Evolutionary conservation across 768 basidiomycete genomes (phyloP).

Genomic region (Leccinum obscurum): DNA sequence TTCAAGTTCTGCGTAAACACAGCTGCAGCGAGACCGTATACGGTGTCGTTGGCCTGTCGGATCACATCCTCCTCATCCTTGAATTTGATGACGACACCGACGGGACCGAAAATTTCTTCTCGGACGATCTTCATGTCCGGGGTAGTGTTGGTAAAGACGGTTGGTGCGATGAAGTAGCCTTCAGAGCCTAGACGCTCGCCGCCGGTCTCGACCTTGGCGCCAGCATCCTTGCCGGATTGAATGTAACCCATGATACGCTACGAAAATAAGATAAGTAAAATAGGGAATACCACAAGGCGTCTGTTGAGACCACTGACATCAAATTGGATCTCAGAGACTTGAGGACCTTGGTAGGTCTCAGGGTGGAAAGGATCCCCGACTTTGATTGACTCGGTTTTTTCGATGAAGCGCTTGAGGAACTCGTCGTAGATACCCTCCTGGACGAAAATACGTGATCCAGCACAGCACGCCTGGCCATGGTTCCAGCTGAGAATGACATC

Average conservation of each 20-base stretch:
- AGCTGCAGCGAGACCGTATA: conserved; percentile 85
- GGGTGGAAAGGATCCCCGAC: conserved; percentile 70
- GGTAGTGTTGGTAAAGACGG: conserved; percentile 67
- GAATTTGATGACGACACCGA: conserved; percentile 76
- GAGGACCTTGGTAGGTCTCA: conserved; percentile 71
- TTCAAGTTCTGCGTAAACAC: conserved; percentile 83
- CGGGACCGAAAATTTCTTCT: conserved; percentile 83
- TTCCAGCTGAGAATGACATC: conserved; percentile 51
- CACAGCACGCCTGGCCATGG: conserved; percentile 77
- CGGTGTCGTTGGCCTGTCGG: conserved; percentile 78
- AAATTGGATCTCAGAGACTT: conserved; percentile 74
- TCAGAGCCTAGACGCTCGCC: conserved; percentile 58
- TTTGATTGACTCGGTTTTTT: conserved; percentile 52
- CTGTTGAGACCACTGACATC: conserved; percentile 46
- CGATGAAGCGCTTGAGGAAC: conserved; percentile 63
- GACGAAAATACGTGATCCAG: conserved; percentile 81
- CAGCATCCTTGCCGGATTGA: conserved; percentile 66
- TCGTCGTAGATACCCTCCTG: conserved; percentile 78
- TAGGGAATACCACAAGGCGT: neutral
- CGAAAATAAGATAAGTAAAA: neutral
- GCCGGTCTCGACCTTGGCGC: conserved; percentile 65
- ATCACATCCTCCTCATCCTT: conserved; percentile 67
- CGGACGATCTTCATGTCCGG: conserved; percentile 73
- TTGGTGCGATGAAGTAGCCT: conserved; percentile 74
- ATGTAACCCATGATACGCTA: conserved; percentile 81